Conservation (phyloP, 441 rosid genomes). For the Aleurites moluccanus region DNA sequence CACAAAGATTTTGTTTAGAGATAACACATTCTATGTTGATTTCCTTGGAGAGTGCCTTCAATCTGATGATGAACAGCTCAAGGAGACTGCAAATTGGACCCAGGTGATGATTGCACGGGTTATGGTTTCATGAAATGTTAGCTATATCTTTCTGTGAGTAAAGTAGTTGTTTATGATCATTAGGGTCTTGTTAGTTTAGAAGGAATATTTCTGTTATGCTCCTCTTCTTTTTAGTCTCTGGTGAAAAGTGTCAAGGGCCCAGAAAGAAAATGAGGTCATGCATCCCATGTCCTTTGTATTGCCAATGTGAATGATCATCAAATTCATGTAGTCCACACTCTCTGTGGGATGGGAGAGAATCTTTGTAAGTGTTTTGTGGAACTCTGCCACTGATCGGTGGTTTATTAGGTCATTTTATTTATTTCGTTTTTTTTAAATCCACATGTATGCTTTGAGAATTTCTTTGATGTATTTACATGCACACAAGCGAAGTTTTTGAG, state of each 20-base stretch:
- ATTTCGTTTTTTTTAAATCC: not conserved
- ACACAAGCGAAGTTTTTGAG: too few species aligned
- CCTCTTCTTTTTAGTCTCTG: slow-evolving; percentile 19
- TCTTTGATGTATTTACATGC: not conserved
- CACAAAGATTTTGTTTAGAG: slow-evolving; percentile 62
- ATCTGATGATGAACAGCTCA: slow-evolving; percentile 81
- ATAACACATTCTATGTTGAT: too few species aligned
- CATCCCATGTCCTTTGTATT: slow-evolving; percentile 7
- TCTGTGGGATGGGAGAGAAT: slow-evolving; percentile 2
- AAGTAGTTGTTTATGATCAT: slow-evolving; percentile 17
- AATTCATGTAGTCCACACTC: slow-evolving; percentile 22
- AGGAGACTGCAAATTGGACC: slow-evolving; percentile 83
- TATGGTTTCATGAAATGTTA: slow-evolving; percentile 48
- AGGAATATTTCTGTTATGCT: slow-evolving; percentile 8
- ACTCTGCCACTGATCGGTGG: slow-evolving; percentile 45
- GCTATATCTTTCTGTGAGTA: slow-evolving; percentile 13
- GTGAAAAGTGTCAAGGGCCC: slow-evolving; percentile 17
- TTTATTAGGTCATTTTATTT: slow-evolving; percentile 32
- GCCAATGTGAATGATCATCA: slow-evolving; percentile 14
- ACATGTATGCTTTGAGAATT: not conserved
- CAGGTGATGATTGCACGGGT: slow-evolving; percentile 84
- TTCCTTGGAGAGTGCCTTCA: slow-evolving; percentile 73
- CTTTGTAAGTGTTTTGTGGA: slow-evolving; percentile 18
- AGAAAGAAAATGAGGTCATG: not conserved
- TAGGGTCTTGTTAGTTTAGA: slow-evolving; percentile 1